These are phyloP conservation scores for Quillaja saponaria DNA, from an alignment of 306 rosid genomes.

Conservation along the genomic window DNA sequence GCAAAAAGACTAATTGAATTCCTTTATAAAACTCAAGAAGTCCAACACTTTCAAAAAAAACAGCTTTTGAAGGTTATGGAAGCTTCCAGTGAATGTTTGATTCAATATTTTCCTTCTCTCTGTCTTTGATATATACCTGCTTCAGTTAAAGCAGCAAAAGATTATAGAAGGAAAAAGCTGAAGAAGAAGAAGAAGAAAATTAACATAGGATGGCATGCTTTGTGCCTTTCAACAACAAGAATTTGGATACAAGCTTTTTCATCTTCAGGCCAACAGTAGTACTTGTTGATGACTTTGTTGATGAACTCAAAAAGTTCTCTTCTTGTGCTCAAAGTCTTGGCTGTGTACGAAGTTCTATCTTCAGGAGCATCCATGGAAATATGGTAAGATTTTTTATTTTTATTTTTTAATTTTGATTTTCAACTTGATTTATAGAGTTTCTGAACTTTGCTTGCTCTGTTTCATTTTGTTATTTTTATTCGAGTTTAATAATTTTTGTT, in stretches of 20 bases:
- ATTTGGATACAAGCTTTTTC: constrained; percentile 60
- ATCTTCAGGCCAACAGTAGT: constrained; percentile 76
- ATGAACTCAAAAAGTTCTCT: constrained; percentile 61
- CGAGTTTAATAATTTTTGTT: no score
- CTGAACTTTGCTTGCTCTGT: neutral
- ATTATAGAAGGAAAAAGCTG: neutral
- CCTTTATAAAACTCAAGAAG: constrained; percentile 29
- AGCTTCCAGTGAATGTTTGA: constrained; percentile 31
- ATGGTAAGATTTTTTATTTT: constrained; percentile 37
- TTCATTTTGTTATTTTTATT: constrained; percentile 19
- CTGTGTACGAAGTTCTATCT: constrained; percentile 69
- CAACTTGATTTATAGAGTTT: no score
- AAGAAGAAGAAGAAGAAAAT: no score
- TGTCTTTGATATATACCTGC: constrained; percentile 18
- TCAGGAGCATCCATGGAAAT: constrained; percentile 91
- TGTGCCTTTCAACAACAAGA: constrained; percentile 57
- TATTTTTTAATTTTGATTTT: neutral
- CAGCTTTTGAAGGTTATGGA: constrained; percentile 29
- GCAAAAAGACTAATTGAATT: constrained; percentile 25
- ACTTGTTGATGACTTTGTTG: constrained; percentile 58
- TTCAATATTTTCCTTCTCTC: constrained; percentile 26
- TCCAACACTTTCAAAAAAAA: constrained; percentile 36
- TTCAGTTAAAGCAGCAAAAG: neutral
- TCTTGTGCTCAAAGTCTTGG: constrained; percentile 59
- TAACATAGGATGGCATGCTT: constrained; percentile 67